Conservation (phyloP, 331 rosid species). For the Acacia concinna region DNA sequence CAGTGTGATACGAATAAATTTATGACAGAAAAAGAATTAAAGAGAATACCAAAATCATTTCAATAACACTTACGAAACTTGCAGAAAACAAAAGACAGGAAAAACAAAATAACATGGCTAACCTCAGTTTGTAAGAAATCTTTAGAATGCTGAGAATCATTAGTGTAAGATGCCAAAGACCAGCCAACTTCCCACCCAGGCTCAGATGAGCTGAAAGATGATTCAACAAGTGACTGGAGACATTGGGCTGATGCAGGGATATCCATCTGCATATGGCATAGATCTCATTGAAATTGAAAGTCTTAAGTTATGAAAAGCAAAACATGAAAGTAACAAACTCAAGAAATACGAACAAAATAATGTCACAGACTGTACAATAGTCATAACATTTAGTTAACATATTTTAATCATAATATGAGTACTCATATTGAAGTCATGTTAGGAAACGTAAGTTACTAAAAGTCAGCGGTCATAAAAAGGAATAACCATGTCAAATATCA, state of each 20-base stretch:
- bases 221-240: slow-evolving; percentile 72
- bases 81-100: neutral
- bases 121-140: slow-evolving; percentile 57
- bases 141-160: slow-evolving; percentile 45
- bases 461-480: slow-evolving; percentile 23
- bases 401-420: slow-evolving; percentile 7
- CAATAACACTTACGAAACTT: neutral
- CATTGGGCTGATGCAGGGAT: slow-evolving; percentile 62
- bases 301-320: neutral
- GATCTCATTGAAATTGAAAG: slow-evolving; percentile 24
- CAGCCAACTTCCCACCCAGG: slow-evolving; percentile 95
- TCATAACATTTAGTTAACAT: neutral
- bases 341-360: slow-evolving; percentile 14
- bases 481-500: slow-evolving; percentile 13
- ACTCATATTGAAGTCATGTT: neutral
- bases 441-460: slow-evolving; percentile 2
- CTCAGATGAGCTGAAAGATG: slow-evolving; percentile 63
- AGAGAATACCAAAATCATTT: neutral
- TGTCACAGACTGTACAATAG: neutral
- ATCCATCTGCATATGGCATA: slow-evolving; percentile 55
- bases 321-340: neutral
- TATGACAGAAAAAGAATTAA: slow-evolving; percentile 1
- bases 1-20: slow-evolving; percentile 1
- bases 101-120: slow-evolving; percentile 23
- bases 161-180: slow-evolving; percentile 75